Percentiles rank a stretch among this genome's conserved stretches.
Evolutionary conservation across 2,329 filamentous ascomycete genomes (phyloP).

Genomic region (Scopulariopsis brevicaulis): DNA sequence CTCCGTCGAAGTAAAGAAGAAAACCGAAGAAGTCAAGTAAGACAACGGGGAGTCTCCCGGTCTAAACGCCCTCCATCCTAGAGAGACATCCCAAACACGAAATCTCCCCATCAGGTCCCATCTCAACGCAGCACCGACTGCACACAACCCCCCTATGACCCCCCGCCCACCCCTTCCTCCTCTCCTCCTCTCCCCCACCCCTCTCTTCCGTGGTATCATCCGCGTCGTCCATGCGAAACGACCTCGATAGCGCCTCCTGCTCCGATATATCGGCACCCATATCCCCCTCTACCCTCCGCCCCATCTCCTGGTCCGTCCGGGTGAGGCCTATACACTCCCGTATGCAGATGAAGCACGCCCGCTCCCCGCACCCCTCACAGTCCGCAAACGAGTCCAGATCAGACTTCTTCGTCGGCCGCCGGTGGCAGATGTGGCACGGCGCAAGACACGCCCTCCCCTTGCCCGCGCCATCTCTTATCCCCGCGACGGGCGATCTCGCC

Average conservation of each 20-base stretch:
- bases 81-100: conserved; percentile 53
- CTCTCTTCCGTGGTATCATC: conserved; percentile 5
- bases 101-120: conserved; percentile 51
- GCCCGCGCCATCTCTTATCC: not conserved
- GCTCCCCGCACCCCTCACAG: conserved; percentile 48
- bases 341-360: conserved; percentile 60
- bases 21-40: not conserved
- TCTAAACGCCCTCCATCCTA: conserved; percentile 14
- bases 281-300: conserved; percentile 10
- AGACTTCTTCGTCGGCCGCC: conserved; percentile 50
- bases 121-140: conserved; percentile 58
- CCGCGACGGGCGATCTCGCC: conserved; percentile 10
- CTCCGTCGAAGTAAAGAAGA: not conserved
- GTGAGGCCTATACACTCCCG: conserved; percentile 46
- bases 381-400: conserved; percentile 56
- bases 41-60: not conserved
- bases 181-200: not conserved
- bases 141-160: conserved; percentile 47
- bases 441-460: conserved; percentile 17
- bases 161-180: conserved; percentile 21
- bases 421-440: conserved; percentile 58
- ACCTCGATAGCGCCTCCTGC: conserved; percentile 26
- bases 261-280: conserved; percentile 8
- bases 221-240: conserved; percentile 39
- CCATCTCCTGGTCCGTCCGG: not conserved